Evolutionary conservation across 2,329 filamentous ascomycete genomes (phyloP).

Genomic region (Nemania sp.): DNA sequence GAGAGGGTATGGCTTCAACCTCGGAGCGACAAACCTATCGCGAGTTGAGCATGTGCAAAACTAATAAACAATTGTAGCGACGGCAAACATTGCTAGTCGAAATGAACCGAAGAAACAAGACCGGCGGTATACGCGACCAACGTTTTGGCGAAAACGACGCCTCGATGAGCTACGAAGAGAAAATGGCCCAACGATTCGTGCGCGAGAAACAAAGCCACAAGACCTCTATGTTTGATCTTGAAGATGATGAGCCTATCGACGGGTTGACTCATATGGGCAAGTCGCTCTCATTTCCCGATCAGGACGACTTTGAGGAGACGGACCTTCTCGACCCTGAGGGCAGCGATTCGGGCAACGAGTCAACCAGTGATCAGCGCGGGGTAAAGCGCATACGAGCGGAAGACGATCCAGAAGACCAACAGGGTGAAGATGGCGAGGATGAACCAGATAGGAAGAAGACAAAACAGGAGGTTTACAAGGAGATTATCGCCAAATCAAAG

Average conservation of each 20-base stretch:
- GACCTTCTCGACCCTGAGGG: conserved; percentile 61
- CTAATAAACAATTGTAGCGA: conserved; percentile 53
- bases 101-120: conserved; percentile 85
- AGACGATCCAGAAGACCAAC: conserved; percentile 53
- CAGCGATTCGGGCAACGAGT: conserved; percentile 62
- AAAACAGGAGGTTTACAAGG: conserved; percentile 97
- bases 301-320: conserved; percentile 79
- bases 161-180: conserved; percentile 89
- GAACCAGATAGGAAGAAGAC: conserved; percentile 86
- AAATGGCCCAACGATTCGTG: conserved; percentile 88
- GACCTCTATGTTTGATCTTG: conserved; percentile 86
- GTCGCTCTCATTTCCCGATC: conserved; percentile 54
- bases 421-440: conserved; percentile 66
- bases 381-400: conserved; percentile 59
- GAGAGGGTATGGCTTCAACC: conserved; percentile 63
- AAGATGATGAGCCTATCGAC: conserved; percentile 71
- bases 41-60: conserved; percentile 2
- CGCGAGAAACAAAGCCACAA: conserved; percentile 79
- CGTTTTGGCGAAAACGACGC: conserved; percentile 96
- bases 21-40: background rate
- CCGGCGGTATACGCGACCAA: conserved; percentile 88
- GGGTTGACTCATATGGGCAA: conserved; percentile 81
- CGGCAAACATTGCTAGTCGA: conserved; percentile 84
- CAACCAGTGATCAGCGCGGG: conserved; percentile 56
- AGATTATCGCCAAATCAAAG: conserved; percentile 97